Evolutionary conservation across 192 early-diverging fungal genomes (phyloP).

Genomic region (Coemansia brasiliensis): DNA sequence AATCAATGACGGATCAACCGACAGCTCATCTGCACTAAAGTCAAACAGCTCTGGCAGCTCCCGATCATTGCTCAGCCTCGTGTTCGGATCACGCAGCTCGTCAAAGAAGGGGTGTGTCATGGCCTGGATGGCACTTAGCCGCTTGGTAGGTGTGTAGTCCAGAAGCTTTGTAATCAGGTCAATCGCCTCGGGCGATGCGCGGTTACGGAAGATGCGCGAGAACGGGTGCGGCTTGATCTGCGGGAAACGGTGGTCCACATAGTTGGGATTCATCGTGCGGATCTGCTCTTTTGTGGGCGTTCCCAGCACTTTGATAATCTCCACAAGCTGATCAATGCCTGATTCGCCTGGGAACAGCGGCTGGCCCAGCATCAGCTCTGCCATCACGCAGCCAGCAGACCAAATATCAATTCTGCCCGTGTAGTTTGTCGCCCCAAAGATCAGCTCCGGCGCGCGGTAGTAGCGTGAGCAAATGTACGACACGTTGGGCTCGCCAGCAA

Average conservation of each 20-base stretch:
- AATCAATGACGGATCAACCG: constrained; percentile 81
- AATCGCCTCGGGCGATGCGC: constrained; percentile 81
- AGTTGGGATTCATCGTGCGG: constrained; percentile 96
- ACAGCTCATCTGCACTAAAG: constrained; percentile 82
- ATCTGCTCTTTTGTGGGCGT: constrained; percentile 96
- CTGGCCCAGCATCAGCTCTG: constrained; percentile 89
- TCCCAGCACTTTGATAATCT: constrained; percentile 99
- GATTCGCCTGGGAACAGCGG: constrained; percentile 96
- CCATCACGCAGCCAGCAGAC: constrained; percentile 97
- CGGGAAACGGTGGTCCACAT: constrained; percentile 98
- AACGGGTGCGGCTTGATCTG: constrained; percentile 94
- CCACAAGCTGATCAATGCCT: constrained; percentile 97
- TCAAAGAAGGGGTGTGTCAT: constrained; percentile 97
- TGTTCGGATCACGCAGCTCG: constrained; percentile 85
- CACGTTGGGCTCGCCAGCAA: constrained; percentile 96
- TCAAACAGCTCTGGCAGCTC: constrained; percentile 90
- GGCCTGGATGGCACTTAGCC: constrained; percentile 86
- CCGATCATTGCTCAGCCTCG: constrained; percentile 77
- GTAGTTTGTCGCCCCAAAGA: constrained; percentile 95
- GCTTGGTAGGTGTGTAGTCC: constrained; percentile 85
- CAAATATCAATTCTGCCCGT: constrained; percentile 87
- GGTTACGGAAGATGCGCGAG: constrained; percentile 79
- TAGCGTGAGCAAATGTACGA: constrained; percentile 98
- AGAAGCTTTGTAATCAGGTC: constrained; percentile 83
- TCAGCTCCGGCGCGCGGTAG: constrained; percentile 95